Base-by-base conservation (phyloP, 202 grass and related monocot species). In the Panicum virgatum region DNA sequence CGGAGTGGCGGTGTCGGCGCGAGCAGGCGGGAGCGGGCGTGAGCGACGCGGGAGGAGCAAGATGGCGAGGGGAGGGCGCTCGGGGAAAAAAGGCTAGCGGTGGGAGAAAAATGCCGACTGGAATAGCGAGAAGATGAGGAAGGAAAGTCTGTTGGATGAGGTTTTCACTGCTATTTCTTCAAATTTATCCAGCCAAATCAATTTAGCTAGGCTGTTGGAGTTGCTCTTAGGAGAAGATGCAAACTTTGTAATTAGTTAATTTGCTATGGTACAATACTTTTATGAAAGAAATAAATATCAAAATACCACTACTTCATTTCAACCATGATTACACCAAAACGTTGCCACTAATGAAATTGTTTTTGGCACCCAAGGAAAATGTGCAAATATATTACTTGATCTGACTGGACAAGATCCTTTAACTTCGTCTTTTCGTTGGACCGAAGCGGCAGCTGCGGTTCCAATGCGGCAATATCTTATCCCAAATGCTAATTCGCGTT, bases 351-450 rank as follows among this genome's bases (percentile, higher is more conserved):
- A n/a, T 63, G 5, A 36, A 48, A 43, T 54, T 43, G 34, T 43
- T 43, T 79, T 79, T 40, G 12, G 12, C 14, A 9, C 34, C 12
- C 32, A 12, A n/a, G 32, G 5, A 40, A 63, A 74, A 48, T 9
- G 20, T 73, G 29, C 25, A 37, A 13, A 62, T 63, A 73, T n/a
- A n/a, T 26, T 51, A 26, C n/a, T 22, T n/a, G n/a, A n/a, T n/a
- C n/a, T 63, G 56, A 25, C 12, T 13, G 70, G 7, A 69, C 57
- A 52, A n/a, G 65, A 72, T 84, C 40, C 46, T 51, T 30, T 30
- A n/a, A 70, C 30, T 65, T 73, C 79, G 83, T 43, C 57, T 60
- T 45, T 42, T 79, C 29, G 57, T 16, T 72, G 83, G 23, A 23
- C 75, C 63, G 32, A 73, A 23, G 44, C 19, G 47, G 72, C 23